phyloP scores from a whole-genome alignment of 345 rosid species.

The Gossypium stocksii region DNA sequence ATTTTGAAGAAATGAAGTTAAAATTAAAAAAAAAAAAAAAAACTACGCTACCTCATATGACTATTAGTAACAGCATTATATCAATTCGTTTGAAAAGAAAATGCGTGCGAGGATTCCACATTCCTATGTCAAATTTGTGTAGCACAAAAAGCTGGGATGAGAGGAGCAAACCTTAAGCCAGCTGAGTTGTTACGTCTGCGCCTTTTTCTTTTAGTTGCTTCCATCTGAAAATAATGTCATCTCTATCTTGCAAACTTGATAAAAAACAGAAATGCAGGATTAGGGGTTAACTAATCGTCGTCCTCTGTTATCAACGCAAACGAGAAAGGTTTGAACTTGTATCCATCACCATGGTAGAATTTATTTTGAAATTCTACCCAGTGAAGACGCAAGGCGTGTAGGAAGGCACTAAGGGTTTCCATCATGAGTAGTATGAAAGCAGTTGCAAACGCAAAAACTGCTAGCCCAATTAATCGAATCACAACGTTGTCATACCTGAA shows the following conservation, averaged over 20 bases:
- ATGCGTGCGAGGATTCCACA: conserved; percentile 21
- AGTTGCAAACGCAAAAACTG: conserved; percentile 90
- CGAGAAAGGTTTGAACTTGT: conserved; percentile 86
- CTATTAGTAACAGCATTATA: conserved; percentile 10
- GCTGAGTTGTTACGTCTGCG: conserved; percentile 6
- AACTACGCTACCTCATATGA: not conserved
- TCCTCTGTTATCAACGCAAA: conserved; percentile 65
- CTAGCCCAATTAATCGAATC: conserved; percentile 68
- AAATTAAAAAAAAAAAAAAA: not conserved
- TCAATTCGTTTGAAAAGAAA: conserved; percentile 19
- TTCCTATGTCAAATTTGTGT: conserved; percentile 21
- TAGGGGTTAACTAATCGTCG: conserved; percentile 40
- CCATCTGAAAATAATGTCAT: conserved; percentile 9
- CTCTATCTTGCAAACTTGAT: not conserved
- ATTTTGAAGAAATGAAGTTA: not conserved
- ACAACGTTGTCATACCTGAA: conserved; percentile 76
- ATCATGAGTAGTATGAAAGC: conserved; percentile 88
- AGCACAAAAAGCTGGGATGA: conserved; percentile 15
- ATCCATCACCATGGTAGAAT: conserved; percentile 92
- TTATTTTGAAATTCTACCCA: conserved; percentile 94
- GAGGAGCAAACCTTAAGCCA: conserved; percentile 13
- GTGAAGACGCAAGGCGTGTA: conserved; percentile 95
- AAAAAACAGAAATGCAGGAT: conserved; percentile 9
- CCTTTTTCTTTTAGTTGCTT: conserved; percentile 10
- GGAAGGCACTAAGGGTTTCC: conserved; percentile 96